Conservation (phyloP, 2,329 filamentous ascomycete species). For the Thermothelomyces thermophilus region DNA sequence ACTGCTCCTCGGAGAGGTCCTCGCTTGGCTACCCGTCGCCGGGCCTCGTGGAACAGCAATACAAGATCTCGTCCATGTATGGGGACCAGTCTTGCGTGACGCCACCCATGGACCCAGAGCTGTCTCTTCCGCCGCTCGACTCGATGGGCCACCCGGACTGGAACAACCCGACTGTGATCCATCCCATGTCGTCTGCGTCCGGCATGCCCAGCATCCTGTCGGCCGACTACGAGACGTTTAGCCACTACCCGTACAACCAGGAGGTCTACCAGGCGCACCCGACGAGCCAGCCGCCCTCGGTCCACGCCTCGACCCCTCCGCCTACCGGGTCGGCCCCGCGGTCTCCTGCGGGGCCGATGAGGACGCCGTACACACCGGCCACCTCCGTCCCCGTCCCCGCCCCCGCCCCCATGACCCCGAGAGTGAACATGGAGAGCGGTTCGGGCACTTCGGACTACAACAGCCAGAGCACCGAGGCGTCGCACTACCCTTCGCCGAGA, state of each 20-base stretch:
- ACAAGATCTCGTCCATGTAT: conserved; percentile 38
- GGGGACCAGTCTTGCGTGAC: conserved; percentile 34
- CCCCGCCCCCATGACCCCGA: conserved; percentile 27
- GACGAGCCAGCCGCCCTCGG: conserved; percentile 23
- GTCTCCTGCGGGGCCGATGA: conserved; percentile 29
- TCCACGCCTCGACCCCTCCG: conserved; percentile 27
- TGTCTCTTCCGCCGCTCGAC: conserved; percentile 34
- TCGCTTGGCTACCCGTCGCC: conserved; percentile 42
- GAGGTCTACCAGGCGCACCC: conserved; percentile 37
- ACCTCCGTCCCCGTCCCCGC: conserved; percentile 20
- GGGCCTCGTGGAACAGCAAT: conserved; percentile 37
- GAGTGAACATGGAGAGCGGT: conserved; percentile 35
- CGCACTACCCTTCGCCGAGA: conserved; percentile 38
- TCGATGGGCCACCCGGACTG: conserved; percentile 39
- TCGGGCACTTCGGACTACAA: conserved; percentile 31
- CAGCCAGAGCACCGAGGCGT: conserved; percentile 31
- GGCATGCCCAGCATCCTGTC: conserved; percentile 41
- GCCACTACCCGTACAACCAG: conserved; percentile 42
- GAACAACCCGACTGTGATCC: conserved; percentile 36
- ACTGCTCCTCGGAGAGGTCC: conserved; percentile 38
- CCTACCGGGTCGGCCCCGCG: conserved; percentile 24
- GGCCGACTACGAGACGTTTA: conserved; percentile 47
- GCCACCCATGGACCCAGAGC: conserved; percentile 32
- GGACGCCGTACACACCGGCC: conserved; percentile 29
- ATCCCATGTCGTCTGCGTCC: conserved; percentile 35